A percentile compares a stretch with the other conserved stretches of the same genome.
Evolutionary conservation across 495 filamentous ascomycete species (phyloP).

Genomic region (Aspergillus saccharolyticus): DNA sequence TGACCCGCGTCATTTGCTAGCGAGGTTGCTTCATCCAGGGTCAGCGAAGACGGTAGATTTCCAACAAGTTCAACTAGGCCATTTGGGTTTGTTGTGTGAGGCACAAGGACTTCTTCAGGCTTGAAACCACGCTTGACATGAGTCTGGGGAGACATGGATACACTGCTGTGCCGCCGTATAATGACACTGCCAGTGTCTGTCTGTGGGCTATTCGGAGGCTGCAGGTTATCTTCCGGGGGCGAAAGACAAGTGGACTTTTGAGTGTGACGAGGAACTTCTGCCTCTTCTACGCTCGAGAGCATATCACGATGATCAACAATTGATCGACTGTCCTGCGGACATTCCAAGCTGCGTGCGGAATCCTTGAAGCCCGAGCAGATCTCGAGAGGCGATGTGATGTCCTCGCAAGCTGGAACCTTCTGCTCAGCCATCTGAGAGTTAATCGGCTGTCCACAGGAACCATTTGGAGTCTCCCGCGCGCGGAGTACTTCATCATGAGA

Average conservation of each 20-base stretch:
- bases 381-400: too few relatives aligned
- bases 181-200: slow-evolving; percentile 6
- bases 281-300: neutral
- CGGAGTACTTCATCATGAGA: neutral
- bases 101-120: neutral
- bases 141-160: neutral
- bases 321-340: neutral
- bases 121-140: neutral
- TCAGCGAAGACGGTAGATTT: neutral
- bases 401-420: neutral
- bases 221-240: neutral
- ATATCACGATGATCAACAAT: neutral
- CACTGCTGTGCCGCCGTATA: neutral
- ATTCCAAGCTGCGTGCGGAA: neutral
- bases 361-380: neutral
- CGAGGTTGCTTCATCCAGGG: neutral
- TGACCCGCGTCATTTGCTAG: neutral
- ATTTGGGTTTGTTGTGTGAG: neutral
- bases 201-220: slow-evolving; percentile 1
- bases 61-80: neutral
- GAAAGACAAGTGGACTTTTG: neutral
- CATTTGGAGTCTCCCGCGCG: neutral
- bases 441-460: neutral
- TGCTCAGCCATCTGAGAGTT: neutral
- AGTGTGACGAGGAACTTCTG: too few relatives aligned